These are phyloP conservation scores for Parachaetomium inaequale DNA, from an alignment of 495 filamentous ascomycete genomes.

Conservation along the genomic window DNA sequence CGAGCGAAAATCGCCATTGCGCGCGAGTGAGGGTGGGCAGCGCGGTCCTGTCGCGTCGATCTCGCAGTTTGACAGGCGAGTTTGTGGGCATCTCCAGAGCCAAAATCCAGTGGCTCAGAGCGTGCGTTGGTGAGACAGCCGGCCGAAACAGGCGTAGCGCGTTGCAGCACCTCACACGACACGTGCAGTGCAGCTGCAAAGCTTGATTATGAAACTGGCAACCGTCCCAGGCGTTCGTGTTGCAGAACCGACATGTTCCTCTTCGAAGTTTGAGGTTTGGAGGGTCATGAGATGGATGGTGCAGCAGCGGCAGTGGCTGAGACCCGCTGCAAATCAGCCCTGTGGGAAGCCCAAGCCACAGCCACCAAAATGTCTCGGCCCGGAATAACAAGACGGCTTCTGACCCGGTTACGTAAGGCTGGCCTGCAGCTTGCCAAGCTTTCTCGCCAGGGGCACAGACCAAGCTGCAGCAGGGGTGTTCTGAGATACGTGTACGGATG, in stretches of 20 bases:
- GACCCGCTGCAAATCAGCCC: neutral
- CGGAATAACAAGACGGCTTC: neutral
- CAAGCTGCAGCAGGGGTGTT: slow-evolving; percentile 19
- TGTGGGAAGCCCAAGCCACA: slow-evolving; percentile 2
- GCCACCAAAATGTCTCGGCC: slow-evolving; percentile 11
- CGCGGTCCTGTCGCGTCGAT: neutral
- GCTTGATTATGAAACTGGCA: neutral
- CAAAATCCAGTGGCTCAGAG: slow-evolving; percentile 15
- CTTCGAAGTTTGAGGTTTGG: neutral
- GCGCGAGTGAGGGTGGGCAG: neutral
- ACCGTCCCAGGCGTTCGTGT: neutral
- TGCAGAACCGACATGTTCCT: neutral
- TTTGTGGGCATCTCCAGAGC: neutral
- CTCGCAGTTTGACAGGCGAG: neutral
- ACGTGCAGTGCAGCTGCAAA: neutral
- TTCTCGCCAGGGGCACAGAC: slow-evolving; percentile 9
- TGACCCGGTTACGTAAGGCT: neutral
- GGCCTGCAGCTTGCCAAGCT: slow-evolving; percentile 5
- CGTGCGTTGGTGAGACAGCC: slow-evolving; percentile 8
- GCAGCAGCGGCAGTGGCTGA: slow-evolving; percentile 7
- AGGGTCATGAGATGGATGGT: neutral
- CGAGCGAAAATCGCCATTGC: neutral
- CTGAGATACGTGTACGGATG: slow-evolving; percentile 26
- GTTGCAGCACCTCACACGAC: neutral
- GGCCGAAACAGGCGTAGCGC: slow-evolving; percentile 1